Evolutionary conservation across 371 early-diverging fungal species (phyloP), one percentile per base, ranked within the genome.

Genomic region (Choanephora cucurbitarum): DNA sequence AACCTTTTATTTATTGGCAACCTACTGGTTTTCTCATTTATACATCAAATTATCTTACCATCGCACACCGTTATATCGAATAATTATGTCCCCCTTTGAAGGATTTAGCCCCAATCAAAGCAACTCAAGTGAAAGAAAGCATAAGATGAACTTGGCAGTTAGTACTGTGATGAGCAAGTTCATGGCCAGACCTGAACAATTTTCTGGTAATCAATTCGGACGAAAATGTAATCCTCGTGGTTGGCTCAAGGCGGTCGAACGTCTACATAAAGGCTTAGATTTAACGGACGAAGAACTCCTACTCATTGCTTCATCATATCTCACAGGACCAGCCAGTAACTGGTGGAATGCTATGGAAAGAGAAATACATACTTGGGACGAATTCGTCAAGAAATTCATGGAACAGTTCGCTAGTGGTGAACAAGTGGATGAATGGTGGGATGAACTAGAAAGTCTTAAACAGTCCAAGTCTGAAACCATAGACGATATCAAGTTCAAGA

Each of bases 281-380:
- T 31, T 53, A n/a, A 32, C 13, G 3, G 53, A 53, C 31, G 44
- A 32, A 3, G 44, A 53, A 32, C 28, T 44, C 9, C 5, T 53
- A 17, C 11, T 53, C 2, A 44, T 53, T 1, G 44, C 34, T 15
- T 31, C 44, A 1, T 53, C 44, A 14, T 53, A 53, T 19, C 44
- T 53, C 0, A 19, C 21, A 18, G 53, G 44, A 2, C 44, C 53
- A 10, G 53, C 53, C 28, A 19, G 32, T 3, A 24, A 32, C 18
- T 53, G 53, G 53, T 53, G 44, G 53, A 32, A 53, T 32, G 31
- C 32, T 14, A n/a, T 44, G 11, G 53, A 53, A 41, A 14, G 15
- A 4, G 10, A 11, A 1, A 33, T 32, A 1, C 4, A 31, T n/a
- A 53, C 44, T 3, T 53, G 28, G 42, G 33, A 32, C 11, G 10